Evolutionary conservation across 2,329 filamentous ascomycete species (phyloP), one percentile per base, ranked within the genome.

Genomic region (Fusarium drepaniforme): DNA sequence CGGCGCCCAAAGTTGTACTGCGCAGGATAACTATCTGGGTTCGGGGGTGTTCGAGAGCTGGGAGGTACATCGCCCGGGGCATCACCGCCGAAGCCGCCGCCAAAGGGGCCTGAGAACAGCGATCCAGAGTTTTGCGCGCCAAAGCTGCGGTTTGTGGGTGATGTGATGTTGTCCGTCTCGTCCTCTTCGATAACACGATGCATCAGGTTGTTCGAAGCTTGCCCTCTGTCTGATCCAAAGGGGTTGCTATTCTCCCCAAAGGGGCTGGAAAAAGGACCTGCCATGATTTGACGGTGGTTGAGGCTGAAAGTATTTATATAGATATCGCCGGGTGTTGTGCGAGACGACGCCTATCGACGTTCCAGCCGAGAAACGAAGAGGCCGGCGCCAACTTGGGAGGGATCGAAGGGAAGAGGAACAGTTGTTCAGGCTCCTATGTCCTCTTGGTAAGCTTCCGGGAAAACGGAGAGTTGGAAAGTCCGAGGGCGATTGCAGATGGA

Each of bases 1-100:
- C 97, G 94, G 74, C 97, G 93, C 78, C 91, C 94, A 84, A 98
- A 93, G 83, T 97, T 97, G 86, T 98, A 98, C 83, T 98, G 96
- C 78, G 91, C 93, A 66, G 97, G 97, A 81, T 98, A 94, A 78
- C 91, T 92, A 75, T 94, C 92, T 44, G 89, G 85, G 70, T 90
- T 90, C 67, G 88, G 88, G 25, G 87, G 82, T 77, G 83, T 83
- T 82, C 88, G 81, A 77, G 86, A 80, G 70, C 86, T 85, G 16
- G 86, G 84, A 23, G 86, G 86, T 23, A 81, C 78, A 51, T 90
- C 88, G 33, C 83, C 76, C 38, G 83, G 82, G 73, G 86, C 86
- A 75, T 89, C 87, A 44, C 85, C 87, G 33, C 84, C 86, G 35
- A 75, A 75, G 8, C 73, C 70, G 16, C 73, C 73, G 44, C 89